These are phyloP conservation scores for Neospermospora avenae DNA, from an alignment of 2,329 filamentous ascomycete genomes.

Conservation along the genomic window DNA sequence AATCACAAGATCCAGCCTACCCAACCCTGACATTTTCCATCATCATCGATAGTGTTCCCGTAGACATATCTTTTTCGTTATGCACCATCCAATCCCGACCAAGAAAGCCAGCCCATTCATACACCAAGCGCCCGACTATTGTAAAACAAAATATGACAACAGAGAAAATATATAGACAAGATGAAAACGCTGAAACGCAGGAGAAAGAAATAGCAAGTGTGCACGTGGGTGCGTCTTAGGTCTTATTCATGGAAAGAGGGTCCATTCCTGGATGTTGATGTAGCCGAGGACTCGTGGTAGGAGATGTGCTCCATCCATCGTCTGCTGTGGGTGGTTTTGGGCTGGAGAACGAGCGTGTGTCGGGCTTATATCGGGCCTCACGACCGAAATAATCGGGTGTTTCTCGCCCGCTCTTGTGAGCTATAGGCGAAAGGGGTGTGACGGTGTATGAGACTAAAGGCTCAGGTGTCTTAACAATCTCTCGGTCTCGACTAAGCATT, in stretches of 20 bases:
- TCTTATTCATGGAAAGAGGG: conserved; percentile 33
- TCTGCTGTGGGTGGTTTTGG: conserved; percentile 39
- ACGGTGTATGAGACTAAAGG: conserved; percentile 21
- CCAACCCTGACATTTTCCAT: not conserved
- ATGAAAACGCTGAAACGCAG: conserved; percentile 26
- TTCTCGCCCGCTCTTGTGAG: conserved; percentile 30
- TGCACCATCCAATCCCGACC: conserved; percentile 6
- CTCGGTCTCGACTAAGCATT: conserved; percentile 59
- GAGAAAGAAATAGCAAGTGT: conserved; percentile 9
- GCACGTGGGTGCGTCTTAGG: conserved; percentile 20
- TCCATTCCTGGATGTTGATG: conserved; percentile 27
- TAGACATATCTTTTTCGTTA: not conserved
- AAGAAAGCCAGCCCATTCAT: conserved; percentile 1
- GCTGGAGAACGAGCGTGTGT: conserved; percentile 46
- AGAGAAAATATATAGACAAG: conserved; percentile 17
- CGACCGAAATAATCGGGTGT: conserved; percentile 40
- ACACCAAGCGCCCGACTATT: conserved; percentile 7
- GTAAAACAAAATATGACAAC: not conserved
- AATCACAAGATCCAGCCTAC: not conserved
- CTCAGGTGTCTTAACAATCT: conserved; percentile 32
- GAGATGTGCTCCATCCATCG: conserved; percentile 26
- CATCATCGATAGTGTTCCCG: not conserved
- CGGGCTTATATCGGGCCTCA: conserved; percentile 45
- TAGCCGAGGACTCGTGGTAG: conserved; percentile 25
- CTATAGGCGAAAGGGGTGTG: conserved; percentile 28